Percentiles rank a stretch among this genome's conserved stretches.
Conservation (phyloP, 306 rosid genomes). For the Pueraria montana region DNA sequence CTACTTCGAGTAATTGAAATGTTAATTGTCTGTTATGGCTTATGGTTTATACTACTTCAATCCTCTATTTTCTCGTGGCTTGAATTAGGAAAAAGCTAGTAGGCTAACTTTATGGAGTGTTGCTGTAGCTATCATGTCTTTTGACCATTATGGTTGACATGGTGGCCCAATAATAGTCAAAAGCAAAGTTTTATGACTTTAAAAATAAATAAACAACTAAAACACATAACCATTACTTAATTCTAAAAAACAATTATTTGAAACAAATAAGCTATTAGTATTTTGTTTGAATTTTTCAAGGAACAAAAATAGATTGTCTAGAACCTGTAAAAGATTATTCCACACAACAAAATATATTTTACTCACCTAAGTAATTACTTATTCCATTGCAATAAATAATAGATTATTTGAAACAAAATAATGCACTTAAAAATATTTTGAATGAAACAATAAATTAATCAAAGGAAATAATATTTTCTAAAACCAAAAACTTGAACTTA, state of each 20-base stretch:
- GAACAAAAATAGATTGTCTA: neutral
- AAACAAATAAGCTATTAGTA: too few relatives aligned
- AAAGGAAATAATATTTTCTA: too few relatives aligned
- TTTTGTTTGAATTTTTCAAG: neutral
- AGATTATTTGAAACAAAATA: too few relatives aligned
- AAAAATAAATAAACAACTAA: neutral
- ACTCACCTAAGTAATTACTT: too few relatives aligned
- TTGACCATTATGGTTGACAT: neutral
- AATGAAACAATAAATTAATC: too few relatives aligned
- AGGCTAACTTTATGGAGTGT: neutral
- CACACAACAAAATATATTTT: too few relatives aligned
- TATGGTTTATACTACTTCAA: neutral
- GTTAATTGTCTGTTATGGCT: neutral
- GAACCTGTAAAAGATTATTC: neutral
- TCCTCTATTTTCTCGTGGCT: neutral
- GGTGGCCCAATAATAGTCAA: neutral
- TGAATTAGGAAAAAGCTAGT: neutral
- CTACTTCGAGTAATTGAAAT: neutral
- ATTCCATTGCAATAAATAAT: too few relatives aligned
- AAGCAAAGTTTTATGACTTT: neutral
- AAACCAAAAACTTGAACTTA: too few relatives aligned
- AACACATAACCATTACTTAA: neutral
- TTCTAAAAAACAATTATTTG: neutral
- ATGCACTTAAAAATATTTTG: too few relatives aligned
- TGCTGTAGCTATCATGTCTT: constrained; percentile 2